Conservation (phyloP, 495 filamentous ascomycete species). For the Trypethelium eluteriae region DNA sequence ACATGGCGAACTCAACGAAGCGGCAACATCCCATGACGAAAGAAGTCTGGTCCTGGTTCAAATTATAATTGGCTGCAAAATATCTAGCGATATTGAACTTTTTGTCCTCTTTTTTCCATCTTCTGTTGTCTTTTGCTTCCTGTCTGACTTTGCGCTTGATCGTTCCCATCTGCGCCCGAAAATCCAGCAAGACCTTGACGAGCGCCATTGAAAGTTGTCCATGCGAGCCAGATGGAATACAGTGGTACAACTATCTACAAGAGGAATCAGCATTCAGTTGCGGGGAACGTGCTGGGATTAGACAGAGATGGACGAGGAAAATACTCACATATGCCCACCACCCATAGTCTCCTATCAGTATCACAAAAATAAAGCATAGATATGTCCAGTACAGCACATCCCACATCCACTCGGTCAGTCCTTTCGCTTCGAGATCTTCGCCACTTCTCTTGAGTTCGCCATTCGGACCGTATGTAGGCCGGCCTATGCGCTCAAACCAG, state of each 20-base stretch:
- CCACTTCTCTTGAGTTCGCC: constrained; percentile 66
- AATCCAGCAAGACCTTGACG: constrained; percentile 28
- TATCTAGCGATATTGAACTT: constrained; percentile 32
- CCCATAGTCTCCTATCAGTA: constrained; percentile 34
- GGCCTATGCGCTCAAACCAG: constrained; percentile 72
- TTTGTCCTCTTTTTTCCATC: constrained; percentile 38
- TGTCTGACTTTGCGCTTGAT: constrained; percentile 15
- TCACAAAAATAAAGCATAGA: constrained; percentile 42
- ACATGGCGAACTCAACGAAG: neutral
- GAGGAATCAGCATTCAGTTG: neutral
- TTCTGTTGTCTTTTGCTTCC: constrained; percentile 35
- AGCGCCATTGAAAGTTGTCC: constrained; percentile 30
- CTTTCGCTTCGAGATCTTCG: constrained; percentile 81
- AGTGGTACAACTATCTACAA: constrained; percentile 28
- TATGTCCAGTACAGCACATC: constrained; percentile 81
- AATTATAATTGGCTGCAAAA: neutral
- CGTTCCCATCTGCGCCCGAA: constrained; percentile 21
- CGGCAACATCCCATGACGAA: too few species aligned
- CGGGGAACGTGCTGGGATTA: constrained; percentile 10
- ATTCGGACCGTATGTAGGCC: constrained; percentile 59
- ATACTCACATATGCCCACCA: constrained; percentile 33
- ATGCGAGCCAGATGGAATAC: constrained; percentile 33
- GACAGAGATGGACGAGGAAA: neutral
- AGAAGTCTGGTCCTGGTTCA: neutral
- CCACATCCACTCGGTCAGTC: constrained; percentile 96